Evolutionary conservation across 1,284 basidiomycete species (phyloP), one percentile per base, ranked within the genome.

Genomic region (Fereydounia khargensis): DNA sequence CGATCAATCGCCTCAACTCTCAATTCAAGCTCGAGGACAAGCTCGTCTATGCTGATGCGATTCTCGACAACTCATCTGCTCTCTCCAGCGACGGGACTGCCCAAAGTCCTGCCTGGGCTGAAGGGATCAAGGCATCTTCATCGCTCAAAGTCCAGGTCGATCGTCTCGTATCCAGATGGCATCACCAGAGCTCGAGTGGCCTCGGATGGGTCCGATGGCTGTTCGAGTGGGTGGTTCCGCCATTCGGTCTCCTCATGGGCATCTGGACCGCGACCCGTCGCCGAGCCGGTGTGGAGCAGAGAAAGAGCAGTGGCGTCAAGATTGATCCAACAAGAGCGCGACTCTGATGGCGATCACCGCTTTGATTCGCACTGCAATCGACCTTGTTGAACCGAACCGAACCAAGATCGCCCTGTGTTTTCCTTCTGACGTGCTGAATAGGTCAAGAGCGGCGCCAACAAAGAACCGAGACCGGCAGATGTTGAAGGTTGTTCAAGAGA

Each of bases 61-160:
- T 96, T 33, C 77, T 98, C 25, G 91, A 96, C 78, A 98, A 98
- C 75, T 88, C 87, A 5, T 88, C 89, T 2, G 81, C 85, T 0
- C 78, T 81, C 21, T 6, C 9, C 18, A 16, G 22, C 30, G 40
- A 44, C 22, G 24, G 32, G 6, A 20, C 37, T 4, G 23, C 38
- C 4, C 32, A 27, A 1, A 44, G 45, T 2, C 24, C 39, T 16
- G 22, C n/a, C 0, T 4, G 18, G 16, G 51, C 52, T 8, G 44
- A 49, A 2, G 46, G 33, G n/a, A 49, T 49, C 36, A 48, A 44
- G 2, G 46, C 61, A 3, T 52, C 60, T 16, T 32, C 55, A 4
- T 51, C 47, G 8, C 37, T 73, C 19, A 80, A 85, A 27, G 71
- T 73, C 0, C 87, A 91, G 61, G 84, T 95, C 10, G 82, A 84